A percentile compares a stretch with the other conserved stretches of the same genome.
phyloP scores from a whole-genome alignment of 2,329 filamentous ascomycete genomes.

The Ophiostoma ips region DNA sequence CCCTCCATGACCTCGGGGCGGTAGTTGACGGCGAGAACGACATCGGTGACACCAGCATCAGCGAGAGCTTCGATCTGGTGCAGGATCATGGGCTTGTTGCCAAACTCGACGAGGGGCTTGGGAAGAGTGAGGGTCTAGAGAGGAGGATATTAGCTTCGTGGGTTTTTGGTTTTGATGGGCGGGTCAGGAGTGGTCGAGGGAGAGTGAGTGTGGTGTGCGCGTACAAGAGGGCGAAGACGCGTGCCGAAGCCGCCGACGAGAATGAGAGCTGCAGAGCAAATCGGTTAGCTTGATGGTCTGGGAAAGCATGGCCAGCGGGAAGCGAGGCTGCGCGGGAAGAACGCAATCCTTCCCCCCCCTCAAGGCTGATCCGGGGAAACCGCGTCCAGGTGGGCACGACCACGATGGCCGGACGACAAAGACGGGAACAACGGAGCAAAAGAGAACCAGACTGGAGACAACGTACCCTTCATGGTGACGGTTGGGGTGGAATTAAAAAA shows the following conservation, averaged over 20 bases:
- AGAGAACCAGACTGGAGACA: too few relatives aligned
- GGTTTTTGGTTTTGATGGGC: background rate
- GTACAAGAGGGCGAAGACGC: slow-evolving; percentile 86
- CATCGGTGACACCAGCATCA: slow-evolving; percentile 87
- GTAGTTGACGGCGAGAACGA: slow-evolving; percentile 98
- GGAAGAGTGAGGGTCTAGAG: slow-evolving; percentile 82
- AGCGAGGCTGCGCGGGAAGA: background rate
- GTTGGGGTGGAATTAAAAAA: slow-evolving; percentile 5
- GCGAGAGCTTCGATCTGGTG: slow-evolving; percentile 95
- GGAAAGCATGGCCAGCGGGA: background rate
- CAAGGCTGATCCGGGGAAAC: too few relatives aligned
- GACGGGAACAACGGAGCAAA: too few relatives aligned
- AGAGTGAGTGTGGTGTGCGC: too few relatives aligned
- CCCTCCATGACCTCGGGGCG: slow-evolving; percentile 95
- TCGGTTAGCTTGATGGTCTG: background rate
- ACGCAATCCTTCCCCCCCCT: too few relatives aligned
- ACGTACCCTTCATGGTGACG: slow-evolving; percentile 29
- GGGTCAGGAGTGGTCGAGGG: background rate
- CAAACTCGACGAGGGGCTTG: slow-evolving; percentile 96
- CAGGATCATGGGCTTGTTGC: slow-evolving; percentile 97
- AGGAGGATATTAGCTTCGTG: slow-evolving; percentile 7
- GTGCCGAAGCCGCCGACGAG: slow-evolving; percentile 98
- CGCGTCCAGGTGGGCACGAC: too few relatives aligned
- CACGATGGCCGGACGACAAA: too few relatives aligned
- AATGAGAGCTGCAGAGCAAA: slow-evolving; percentile 61